Conservation (phyloP, 331 rosid species). For the Malus hybrid region DNA sequence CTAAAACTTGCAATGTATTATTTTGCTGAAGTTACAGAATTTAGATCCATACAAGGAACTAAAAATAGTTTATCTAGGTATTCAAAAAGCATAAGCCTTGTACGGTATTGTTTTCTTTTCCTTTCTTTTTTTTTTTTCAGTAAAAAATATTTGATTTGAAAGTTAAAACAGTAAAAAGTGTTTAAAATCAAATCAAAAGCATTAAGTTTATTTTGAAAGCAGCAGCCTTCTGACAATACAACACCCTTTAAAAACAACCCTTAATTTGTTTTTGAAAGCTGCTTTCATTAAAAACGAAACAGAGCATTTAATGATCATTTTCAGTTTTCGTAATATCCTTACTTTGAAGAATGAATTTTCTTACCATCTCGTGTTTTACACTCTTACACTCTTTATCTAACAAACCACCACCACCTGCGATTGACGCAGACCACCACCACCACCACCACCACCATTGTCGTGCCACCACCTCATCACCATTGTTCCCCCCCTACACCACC, state of each 20-base stretch:
- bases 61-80: not conserved
- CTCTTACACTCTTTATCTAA: not conserved
- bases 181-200: too few species aligned
- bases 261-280: too few species aligned
- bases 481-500: not conserved
- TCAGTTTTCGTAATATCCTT: not conserved
- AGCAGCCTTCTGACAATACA: not conserved
- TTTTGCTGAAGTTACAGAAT: not conserved
- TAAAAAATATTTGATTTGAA: too few species aligned
- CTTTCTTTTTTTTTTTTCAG: too few species aligned
- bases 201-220: not conserved
- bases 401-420: not conserved
- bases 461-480: not conserved
- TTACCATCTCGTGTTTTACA: not conserved
- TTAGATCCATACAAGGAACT: not conserved
- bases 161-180: too few species aligned
- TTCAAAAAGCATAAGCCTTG: too few species aligned
- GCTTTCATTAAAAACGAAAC: too few species aligned
- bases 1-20: not conserved
- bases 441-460: not conserved
- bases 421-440: not conserved
- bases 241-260: too few species aligned
- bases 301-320: not conserved
- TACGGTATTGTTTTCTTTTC: too few species aligned
- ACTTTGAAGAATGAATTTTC: not conserved